Conservation (phyloP, 1,139 yeast species). For the Keqinozyma sinolaborantium region DNA sequence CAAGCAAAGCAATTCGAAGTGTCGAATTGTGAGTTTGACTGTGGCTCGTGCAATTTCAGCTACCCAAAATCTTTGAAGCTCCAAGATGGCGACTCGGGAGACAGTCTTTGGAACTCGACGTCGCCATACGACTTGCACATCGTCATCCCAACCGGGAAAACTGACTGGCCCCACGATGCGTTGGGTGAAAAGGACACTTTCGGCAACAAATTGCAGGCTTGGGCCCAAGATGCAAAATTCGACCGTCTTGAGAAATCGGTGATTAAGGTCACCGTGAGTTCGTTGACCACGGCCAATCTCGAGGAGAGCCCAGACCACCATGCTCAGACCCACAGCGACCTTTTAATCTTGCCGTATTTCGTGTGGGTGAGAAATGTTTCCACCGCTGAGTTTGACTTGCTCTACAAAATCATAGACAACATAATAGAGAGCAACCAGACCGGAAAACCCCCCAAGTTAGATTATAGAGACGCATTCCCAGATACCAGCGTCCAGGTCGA, state of each 20-base stretch:
- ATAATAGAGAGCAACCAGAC: constrained; percentile 3
- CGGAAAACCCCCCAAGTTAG: neutral
- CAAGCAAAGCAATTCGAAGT: constrained; percentile 36
- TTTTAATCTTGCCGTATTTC: constrained; percentile 74
- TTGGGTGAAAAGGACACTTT: constrained; percentile 50
- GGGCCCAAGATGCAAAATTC: constrained; percentile 34
- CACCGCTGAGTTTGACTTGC: constrained; percentile 32
- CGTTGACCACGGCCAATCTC: constrained; percentile 37
- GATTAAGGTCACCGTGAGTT: constrained; percentile 52
- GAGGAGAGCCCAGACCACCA: constrained; percentile 39
- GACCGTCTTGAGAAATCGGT: constrained; percentile 15
- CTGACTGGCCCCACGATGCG: constrained; percentile 85
- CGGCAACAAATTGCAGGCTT: constrained; percentile 43
- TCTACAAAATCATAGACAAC: constrained; percentile 4
- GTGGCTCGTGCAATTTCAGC: constrained; percentile 45
- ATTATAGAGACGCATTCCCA: constrained; percentile 7
- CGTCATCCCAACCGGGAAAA: constrained; percentile 75
- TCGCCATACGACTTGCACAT: constrained; percentile 68
- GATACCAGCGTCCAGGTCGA: constrained; percentile 12
- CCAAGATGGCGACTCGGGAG: constrained; percentile 21
- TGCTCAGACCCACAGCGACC: constrained; percentile 46
- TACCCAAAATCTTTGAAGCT: constrained; percentile 61
- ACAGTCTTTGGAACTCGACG: constrained; percentile 67
- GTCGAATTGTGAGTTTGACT: constrained; percentile 43
- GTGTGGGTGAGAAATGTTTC: constrained; percentile 61